These are phyloP conservation scores for Talaromyces thailandensis DNA, from an alignment of 495 filamentous ascomycete genomes.

Conservation along the genomic window DNA sequence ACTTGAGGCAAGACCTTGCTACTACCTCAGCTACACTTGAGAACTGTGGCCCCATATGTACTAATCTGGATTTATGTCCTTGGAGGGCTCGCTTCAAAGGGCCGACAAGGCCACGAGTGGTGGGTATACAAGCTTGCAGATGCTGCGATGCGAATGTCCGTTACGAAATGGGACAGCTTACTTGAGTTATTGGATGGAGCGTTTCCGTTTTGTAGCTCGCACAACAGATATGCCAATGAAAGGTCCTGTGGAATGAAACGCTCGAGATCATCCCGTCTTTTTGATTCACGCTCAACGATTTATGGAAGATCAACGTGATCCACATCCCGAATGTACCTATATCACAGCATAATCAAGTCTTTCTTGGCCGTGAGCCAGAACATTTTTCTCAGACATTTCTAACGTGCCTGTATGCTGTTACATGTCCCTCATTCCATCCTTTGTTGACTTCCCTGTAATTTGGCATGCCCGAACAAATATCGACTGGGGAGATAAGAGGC, in stretches of 20 bases:
- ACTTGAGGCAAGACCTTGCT: conserved; percentile 8
- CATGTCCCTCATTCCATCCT: background rate
- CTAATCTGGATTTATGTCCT: conserved; percentile 10
- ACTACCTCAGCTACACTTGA: conserved; percentile 5
- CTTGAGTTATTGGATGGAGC: conserved; percentile 9
- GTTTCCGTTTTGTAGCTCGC: conserved; percentile 12
- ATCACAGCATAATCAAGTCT: background rate
- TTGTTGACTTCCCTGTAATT: background rate
- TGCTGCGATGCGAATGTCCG: conserved; percentile 1
- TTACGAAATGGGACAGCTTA: conserved; percentile 9
- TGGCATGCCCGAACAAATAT: background rate
- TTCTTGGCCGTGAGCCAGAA: background rate
- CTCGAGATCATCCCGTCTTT: background rate
- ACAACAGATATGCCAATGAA: conserved; percentile 8
- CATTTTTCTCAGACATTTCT: background rate
- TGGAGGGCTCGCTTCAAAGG: conserved; percentile 7
- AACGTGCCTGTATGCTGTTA: background rate
- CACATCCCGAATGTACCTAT: background rate
- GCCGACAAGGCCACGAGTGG: conserved; percentile 8
- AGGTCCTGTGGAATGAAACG: conserved; percentile 6
- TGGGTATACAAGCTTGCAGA: conserved; percentile 7
- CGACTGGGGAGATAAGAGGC: background rate
- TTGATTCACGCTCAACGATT: background rate
- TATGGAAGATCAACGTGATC: background rate
- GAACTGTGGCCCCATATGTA: conserved; percentile 6